Percentiles rank a stretch among this genome's conserved stretches.
These are phyloP conservation scores for Candida germanica DNA, from an alignment of 805 yeast species.

Conservation along the genomic window DNA sequence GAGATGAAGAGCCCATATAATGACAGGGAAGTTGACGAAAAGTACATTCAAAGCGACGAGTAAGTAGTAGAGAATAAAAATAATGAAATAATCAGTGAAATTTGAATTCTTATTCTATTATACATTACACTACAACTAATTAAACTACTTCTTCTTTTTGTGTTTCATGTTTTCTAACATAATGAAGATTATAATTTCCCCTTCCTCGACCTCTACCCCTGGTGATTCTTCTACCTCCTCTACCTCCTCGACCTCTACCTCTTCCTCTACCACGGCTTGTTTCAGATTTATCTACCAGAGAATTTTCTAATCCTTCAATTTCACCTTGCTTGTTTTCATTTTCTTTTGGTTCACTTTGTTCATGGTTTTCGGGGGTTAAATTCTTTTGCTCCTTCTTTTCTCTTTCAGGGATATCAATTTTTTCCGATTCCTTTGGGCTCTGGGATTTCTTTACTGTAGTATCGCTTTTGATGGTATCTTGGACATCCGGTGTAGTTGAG, in stretches of 20 bases:
- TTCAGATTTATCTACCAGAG: conserved; percentile 1
- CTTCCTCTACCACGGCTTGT: conserved; percentile 8
- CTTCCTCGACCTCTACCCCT: conserved; percentile 17
- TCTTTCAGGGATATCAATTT: background rate
- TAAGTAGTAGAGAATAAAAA: no score
- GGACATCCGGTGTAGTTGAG: background rate
- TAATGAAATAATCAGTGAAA: conserved; percentile 1
- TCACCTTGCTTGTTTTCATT: background rate
- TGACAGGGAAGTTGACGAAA: no score
- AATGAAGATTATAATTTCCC: conserved; percentile 22
- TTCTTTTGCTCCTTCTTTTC: background rate
- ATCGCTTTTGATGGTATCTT: background rate
- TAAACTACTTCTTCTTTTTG: background rate
- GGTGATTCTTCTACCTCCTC: conserved; percentile 17
- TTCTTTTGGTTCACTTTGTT: background rate
- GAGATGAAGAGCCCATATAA: no score
- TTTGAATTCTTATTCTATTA: conserved; percentile 5
- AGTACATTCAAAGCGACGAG: no score
- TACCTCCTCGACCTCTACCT: conserved; percentile 16
- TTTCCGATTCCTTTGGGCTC: background rate
- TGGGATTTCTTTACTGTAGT: background rate
- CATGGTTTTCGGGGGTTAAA: background rate
- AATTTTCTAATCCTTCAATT: background rate
- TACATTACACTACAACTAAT: conserved; percentile 12
- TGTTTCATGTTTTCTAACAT: conserved; percentile 20